Evolutionary conservation across 2,329 filamentous ascomycete species (phyloP), one percentile per base, ranked within the genome.

Genomic region (Fusarium continuum): DNA sequence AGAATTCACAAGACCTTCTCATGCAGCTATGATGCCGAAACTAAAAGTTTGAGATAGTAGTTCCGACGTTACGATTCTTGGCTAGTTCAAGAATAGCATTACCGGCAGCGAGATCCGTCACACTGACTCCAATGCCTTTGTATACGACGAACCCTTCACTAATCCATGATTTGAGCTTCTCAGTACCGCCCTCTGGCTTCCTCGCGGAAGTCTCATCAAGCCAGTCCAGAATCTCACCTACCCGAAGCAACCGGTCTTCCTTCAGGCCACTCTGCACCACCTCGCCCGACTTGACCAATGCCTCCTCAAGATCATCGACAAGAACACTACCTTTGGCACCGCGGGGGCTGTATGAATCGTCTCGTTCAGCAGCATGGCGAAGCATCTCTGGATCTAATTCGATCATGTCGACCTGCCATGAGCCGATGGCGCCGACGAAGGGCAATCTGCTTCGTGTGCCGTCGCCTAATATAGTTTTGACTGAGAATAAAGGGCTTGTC

Each of bases 331-430:
- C 61, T 4, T 51, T 26, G 0, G 17, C 4, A 0, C 49, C 57
- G 1, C 2, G 32, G 1, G 39, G 43, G 1, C 29, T 58, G 8
- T 57, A 56, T 6, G 57, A 49, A 26, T 54, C 59, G 6, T 20
- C 23, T 10, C 49, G 19, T 2, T 11, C 28, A 11, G 53, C 47
- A 6, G 54, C 62, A 13, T 70, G 50, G 2, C 62, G 64, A 7
- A 90, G 75, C 16, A 91, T 80, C 16, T 85, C 85, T 0, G 88
- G 86, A 56, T 90, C 85, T 11, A 91, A 68, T 71, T 91, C 88
- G 14, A 85, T 75, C 88, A 91, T 91, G 65, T 88, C 77, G 2
- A 86, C 82, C 66, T 80, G 81, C 62, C 83, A 85, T 7, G 83
- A 84, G 3, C 83, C 83, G 62, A 85, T 83, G 6, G 82, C 73